Evolutionary conservation across 768 basidiomycete species (phyloP), one percentile per base, ranked within the genome.

Genomic region (Scleroderma bovista): DNA sequence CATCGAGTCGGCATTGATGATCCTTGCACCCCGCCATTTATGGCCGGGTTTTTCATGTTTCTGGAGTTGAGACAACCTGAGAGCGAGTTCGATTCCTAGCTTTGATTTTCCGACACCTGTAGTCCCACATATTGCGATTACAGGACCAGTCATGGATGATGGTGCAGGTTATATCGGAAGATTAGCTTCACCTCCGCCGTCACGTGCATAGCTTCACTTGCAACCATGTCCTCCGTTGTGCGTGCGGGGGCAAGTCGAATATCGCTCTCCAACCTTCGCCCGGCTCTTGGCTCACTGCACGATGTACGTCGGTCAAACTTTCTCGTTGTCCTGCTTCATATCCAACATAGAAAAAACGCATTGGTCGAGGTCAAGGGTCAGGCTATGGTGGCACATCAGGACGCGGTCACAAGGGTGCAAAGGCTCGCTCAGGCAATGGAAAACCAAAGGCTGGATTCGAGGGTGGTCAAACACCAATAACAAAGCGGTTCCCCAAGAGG

Each of bases 1-100:
- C 95, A 99, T 97, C 12, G 95, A 83, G 68, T 99, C 96, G 10
- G 94, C 91, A 62, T 97, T 98, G 63, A 99, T 84, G 57, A 98
- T 77, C 60, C 83, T 81, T 8, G 83, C 85, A 12, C 82, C 80
- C 13, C 66, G 69, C 77, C 81, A 86, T 41, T 69, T 65, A 24
- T 50, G 26, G 22, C 42, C 34, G 16, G 48, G 32, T 19, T 17
- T 6, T 36, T 55, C 53, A 29, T 29, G 26, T 29, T 9, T 29
- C 39, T 52, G 52, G 55, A 57, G 58, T 39, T 73, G 65, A 11
- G 75, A 62, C 20, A 86, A 65, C 51, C 72, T 75, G 31, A 83
- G 74, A 22, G 94, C 94, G 15, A 99, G 78, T 51, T 96, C 84
- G 19, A 99, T 80, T 4, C 89, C 89, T 8, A 98, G 76, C 49